These are phyloP conservation scores for Verticillium nonalfalfae DNA, from an alignment of 2,329 filamentous ascomycete genomes.

Conservation along the genomic window DNA sequence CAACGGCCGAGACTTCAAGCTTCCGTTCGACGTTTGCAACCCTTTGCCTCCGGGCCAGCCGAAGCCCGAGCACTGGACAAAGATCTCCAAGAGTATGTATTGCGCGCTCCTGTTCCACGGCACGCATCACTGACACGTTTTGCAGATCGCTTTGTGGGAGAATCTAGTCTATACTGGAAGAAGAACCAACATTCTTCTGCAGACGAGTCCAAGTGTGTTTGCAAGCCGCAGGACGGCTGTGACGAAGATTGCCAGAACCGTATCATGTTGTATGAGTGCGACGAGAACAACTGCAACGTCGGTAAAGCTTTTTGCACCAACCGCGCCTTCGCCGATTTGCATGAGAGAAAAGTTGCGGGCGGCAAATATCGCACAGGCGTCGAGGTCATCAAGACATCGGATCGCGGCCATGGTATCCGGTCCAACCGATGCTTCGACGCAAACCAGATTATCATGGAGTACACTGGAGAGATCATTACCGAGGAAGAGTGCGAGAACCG, in stretches of 20 bases:
- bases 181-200: slow-evolving; percentile 69
- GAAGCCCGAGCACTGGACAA: slow-evolving; percentile 89
- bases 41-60: slow-evolving; percentile 80
- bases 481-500: slow-evolving; percentile 87
- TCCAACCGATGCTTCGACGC: slow-evolving; percentile 82
- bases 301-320: slow-evolving; percentile 73
- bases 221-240: slow-evolving; percentile 71
- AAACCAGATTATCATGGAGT: slow-evolving; percentile 96
- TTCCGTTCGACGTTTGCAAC: slow-evolving; percentile 86
- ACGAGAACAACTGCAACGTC: slow-evolving; percentile 79
- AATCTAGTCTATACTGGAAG: slow-evolving; percentile 75
- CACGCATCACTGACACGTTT: slow-evolving; percentile 22
- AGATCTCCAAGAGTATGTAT: slow-evolving; percentile 78
- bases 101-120: background rate
- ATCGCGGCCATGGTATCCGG: slow-evolving; percentile 86
- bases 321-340: slow-evolving; percentile 77
- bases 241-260: slow-evolving; percentile 88
- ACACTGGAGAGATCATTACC: slow-evolving; percentile 95
- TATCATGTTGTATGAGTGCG: slow-evolving; percentile 96
- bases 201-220: slow-evolving; percentile 72
- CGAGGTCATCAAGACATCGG: slow-evolving; percentile 84
- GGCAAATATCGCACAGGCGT: slow-evolving; percentile 89
- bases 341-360: slow-evolving; percentile 66
- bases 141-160: slow-evolving; percentile 82
- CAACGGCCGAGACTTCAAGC: slow-evolving; percentile 72